phyloP scores from a whole-genome alignment of 345 rosid genomes.

The Murraya koenigii region DNA sequence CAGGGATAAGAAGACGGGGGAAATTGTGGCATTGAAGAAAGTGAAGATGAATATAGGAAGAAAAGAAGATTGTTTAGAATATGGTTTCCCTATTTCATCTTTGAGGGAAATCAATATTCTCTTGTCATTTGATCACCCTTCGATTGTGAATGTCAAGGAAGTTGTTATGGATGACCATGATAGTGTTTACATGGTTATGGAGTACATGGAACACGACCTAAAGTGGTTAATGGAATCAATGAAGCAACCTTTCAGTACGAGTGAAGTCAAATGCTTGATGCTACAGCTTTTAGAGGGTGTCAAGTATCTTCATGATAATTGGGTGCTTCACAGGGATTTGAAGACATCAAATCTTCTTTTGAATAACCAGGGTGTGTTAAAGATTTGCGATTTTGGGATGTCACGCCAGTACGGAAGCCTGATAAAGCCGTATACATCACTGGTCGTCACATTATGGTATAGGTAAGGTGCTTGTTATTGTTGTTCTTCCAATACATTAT shows the following conservation, averaged over 20 bases:
- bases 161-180: slow-evolving; percentile 68
- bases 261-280: slow-evolving; percentile 93
- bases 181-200: slow-evolving; percentile 89
- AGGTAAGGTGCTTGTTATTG: slow-evolving; percentile 42
- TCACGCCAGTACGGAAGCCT: slow-evolving; percentile 85
- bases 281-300: slow-evolving; percentile 79
- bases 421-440: slow-evolving; percentile 72
- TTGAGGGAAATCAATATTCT: slow-evolving; percentile 90
- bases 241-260: slow-evolving; percentile 76
- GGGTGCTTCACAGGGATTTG: slow-evolving; percentile 92
- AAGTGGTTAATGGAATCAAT: slow-evolving; percentile 61
- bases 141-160: slow-evolving; percentile 75
- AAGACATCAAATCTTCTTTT: slow-evolving; percentile 84
- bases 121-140: slow-evolving; percentile 64
- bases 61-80: slow-evolving; percentile 46
- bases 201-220: slow-evolving; percentile 83
- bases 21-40: slow-evolving; percentile 83
- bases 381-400: slow-evolving; percentile 88
- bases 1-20: slow-evolving; percentile 59
- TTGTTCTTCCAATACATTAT: background rate
- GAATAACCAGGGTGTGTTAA: slow-evolving; percentile 74
- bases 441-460: slow-evolving; percentile 82
- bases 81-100: slow-evolving; percentile 78
- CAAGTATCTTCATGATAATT: slow-evolving; percentile 80
- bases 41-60: slow-evolving; percentile 69